These are phyloP conservation scores for Schizophyllum commune DNA, from an alignment of 1,284 basidiomycete species.

Conservation along the genomic window DNA sequence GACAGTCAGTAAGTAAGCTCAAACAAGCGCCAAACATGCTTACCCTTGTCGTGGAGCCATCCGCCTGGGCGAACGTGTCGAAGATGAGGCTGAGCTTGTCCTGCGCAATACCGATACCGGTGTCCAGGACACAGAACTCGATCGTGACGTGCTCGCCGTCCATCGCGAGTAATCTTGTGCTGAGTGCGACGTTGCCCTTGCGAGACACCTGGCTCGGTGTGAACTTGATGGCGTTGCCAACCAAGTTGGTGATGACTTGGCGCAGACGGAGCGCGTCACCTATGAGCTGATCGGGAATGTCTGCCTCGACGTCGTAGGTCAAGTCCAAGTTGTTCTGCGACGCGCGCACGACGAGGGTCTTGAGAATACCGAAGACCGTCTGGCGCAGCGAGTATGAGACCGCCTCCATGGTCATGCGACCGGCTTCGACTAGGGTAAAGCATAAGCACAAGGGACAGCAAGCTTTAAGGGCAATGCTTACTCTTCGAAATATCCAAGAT, in stretches of 20 bases:
- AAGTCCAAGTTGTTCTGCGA: conserved; percentile 97
- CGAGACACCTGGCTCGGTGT: conserved; percentile 71
- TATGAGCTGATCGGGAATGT: conserved; percentile 95
- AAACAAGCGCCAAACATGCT: conserved; percentile 19
- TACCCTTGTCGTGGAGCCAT: conserved; percentile 86
- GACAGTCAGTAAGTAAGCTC: conserved; percentile 3
- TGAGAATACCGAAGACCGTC: conserved; percentile 96
- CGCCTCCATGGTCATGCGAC: conserved; percentile 99
- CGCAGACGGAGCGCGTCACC: conserved; percentile 92
- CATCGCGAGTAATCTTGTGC: conserved; percentile 70
- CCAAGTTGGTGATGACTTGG: conserved; percentile 92
- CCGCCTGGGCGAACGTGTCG: conserved; percentile 98
- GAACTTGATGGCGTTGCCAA: conserved; percentile 95
- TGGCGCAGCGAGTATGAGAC: conserved; percentile 97
- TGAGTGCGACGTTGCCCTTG: conserved; percentile 90
- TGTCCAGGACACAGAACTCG: conserved; percentile 97
- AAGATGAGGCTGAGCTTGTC: conserved; percentile 99
- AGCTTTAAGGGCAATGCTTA: conserved; percentile 28
- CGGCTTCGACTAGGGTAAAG: conserved; percentile 75
- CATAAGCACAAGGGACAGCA: conserved; percentile 8
- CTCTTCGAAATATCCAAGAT: conserved; percentile 98
- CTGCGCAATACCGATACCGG: conserved; percentile 98
- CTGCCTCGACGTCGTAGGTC: conserved; percentile 93
- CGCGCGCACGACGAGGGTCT: conserved; percentile 96
- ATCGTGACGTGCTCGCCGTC: conserved; percentile 80